A percentile compares a stretch with the other conserved stretches of the same genome.
phyloP scores from a whole-genome alignment of 768 basidiomycete species.

The Pholiota conissans region DNA sequence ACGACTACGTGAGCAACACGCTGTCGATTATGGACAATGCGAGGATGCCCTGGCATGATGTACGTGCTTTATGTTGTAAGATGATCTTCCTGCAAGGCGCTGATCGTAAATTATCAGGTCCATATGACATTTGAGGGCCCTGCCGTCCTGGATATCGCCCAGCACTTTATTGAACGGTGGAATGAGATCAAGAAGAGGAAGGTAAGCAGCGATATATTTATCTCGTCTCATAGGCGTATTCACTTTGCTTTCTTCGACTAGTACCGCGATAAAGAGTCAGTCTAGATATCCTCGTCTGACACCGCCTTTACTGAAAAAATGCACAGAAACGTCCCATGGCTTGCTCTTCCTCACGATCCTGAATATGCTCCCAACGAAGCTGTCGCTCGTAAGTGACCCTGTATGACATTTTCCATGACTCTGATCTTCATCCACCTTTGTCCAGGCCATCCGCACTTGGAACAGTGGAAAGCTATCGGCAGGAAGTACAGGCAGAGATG shows the following conservation, averaged over 20 bases:
- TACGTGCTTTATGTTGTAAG: constrained; percentile 32
- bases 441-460: constrained; percentile 70
- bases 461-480: constrained; percentile 59
- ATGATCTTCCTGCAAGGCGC: background rate
- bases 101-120: constrained; percentile 39
- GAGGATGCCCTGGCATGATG: constrained; percentile 97
- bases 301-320: background rate
- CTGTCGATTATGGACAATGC: constrained; percentile 67
- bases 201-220: constrained; percentile 29
- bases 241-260: constrained; percentile 12
- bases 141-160: constrained; percentile 85
- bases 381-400: constrained; percentile 46
- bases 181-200: constrained; percentile 86
- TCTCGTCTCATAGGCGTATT: background rate
- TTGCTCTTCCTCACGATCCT: constrained; percentile 79
- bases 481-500: constrained; percentile 64
- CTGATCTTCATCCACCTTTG: background rate
- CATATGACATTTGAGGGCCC: constrained; percentile 85
- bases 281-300: constrained; percentile 1
- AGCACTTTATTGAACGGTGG: constrained; percentile 93
- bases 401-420: background rate
- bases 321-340: constrained; percentile 56
- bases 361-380: constrained; percentile 63
- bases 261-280: constrained; percentile 52
- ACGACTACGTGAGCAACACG: constrained; percentile 70